phyloP scores from a whole-genome alignment of 495 filamentous ascomycete species.

The Talaromyces adpressus region DNA sequence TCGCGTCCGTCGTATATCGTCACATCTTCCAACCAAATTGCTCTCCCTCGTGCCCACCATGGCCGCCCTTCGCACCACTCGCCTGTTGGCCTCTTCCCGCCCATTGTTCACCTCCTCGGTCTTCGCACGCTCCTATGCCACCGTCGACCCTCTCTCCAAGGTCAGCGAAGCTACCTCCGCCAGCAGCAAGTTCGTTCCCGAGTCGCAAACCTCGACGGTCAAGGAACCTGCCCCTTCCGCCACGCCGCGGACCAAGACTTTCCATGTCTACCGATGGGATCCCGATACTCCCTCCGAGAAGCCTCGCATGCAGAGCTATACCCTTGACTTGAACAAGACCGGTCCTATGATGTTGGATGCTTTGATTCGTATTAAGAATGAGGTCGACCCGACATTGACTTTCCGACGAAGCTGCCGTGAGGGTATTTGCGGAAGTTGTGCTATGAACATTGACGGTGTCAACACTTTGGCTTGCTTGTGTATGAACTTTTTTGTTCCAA shows the following conservation, averaged over 20 bases:
- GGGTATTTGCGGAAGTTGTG: conserved; percentile 96
- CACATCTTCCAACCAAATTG: not conserved
- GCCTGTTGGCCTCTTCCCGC: conserved; percentile 53
- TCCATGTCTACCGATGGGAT: conserved; percentile 99
- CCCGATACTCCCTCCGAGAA: conserved; percentile 85
- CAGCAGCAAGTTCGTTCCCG: conserved; percentile 24
- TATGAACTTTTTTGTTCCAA: conserved; percentile 45
- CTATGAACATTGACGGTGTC: conserved; percentile 98
- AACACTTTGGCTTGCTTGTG: conserved; percentile 97
- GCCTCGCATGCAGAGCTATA: conserved; percentile 90
- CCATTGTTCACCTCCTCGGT: conserved; percentile 42
- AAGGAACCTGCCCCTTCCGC: conserved; percentile 48
- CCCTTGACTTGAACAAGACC: conserved; percentile 94
- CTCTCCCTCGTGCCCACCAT: conserved; percentile 39
- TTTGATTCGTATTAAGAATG: conserved; percentile 97
- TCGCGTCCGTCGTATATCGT: not conserved
- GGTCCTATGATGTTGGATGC: conserved; percentile 98
- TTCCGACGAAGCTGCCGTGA: conserved; percentile 94
- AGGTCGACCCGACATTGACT: conserved; percentile 91
- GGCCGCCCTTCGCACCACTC: conserved; percentile 71
- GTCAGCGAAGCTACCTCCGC: conserved; percentile 26
- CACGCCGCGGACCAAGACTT: conserved; percentile 73
- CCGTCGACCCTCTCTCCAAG: conserved; percentile 38
- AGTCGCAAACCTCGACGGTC: conserved; percentile 45
- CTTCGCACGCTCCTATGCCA: conserved; percentile 44